Conservation (phyloP, 257 asterid genomes). For the Ehretia macrophylla region DNA sequence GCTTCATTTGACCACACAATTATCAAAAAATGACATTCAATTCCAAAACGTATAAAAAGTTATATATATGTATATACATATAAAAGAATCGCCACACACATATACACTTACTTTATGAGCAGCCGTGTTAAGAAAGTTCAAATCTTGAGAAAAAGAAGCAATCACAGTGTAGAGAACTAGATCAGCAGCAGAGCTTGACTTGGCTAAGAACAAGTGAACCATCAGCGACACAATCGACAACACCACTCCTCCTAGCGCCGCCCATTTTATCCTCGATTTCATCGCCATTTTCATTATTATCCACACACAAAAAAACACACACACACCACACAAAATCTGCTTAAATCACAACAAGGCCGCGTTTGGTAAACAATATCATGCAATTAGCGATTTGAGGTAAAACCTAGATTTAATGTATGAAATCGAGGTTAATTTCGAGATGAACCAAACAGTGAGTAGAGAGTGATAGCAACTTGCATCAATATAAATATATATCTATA, state of each 20-base stretch:
- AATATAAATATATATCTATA: no score
- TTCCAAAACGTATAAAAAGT: no score
- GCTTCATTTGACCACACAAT: background rate
- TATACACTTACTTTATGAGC: background rate
- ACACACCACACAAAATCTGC: no score
- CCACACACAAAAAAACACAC: no score
- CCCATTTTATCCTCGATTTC: slow-evolving; percentile 91
- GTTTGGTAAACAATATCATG: no score
- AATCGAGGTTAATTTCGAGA: no score
- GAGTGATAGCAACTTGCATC: no score
- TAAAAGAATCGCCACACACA: background rate
- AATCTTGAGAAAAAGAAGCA: slow-evolving; percentile 50
- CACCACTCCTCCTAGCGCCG: slow-evolving; percentile 72
- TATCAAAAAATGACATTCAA: background rate
- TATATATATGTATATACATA: no score
- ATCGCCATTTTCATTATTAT: slow-evolving; percentile 16
- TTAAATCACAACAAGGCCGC: no score
- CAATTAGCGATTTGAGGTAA: no score
- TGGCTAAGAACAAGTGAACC: slow-evolving; percentile 84
- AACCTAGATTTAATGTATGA: no score
- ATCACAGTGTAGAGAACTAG: slow-evolving; percentile 45
- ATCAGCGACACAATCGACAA: slow-evolving; percentile 67
- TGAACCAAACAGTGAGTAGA: no score
- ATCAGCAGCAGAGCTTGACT: slow-evolving; percentile 47
- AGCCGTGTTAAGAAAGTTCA: slow-evolving; percentile 18